Percentiles rank a stretch among this genome's conserved stretches.
These are phyloP conservation scores for Rosa multiflora DNA, from an alignment of 306 rosid species.

Conservation along the genomic window DNA sequence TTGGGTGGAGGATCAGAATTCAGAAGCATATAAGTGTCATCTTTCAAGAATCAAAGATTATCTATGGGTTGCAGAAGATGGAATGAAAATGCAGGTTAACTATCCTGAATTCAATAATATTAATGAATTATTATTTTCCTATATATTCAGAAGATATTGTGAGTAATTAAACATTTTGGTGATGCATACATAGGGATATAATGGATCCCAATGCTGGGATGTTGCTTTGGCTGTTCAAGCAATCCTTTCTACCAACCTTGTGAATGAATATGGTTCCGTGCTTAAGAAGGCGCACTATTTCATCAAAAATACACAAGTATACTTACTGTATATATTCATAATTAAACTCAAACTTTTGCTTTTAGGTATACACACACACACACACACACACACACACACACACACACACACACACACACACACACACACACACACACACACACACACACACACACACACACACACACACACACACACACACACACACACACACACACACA, in stretches of 20 bases:
- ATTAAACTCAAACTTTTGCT: background rate
- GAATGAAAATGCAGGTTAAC: constrained; percentile 83
- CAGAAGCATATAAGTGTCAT: constrained; percentile 62
- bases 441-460: too few species aligned
- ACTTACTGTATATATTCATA: background rate
- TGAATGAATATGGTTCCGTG: constrained; percentile 48
- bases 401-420: background rate
- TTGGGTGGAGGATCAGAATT: constrained; percentile 71
- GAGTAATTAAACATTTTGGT: background rate
- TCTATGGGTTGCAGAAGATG: constrained; percentile 88
- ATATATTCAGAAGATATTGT: background rate
- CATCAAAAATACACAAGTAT: constrained; percentile 56
- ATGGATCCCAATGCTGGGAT: constrained; percentile 81
- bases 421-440: background rate
- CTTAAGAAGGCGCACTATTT: constrained; percentile 60
- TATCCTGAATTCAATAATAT: background rate
- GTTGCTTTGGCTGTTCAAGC: constrained; percentile 68
- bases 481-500: background rate
- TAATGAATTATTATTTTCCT: background rate
- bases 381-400: too few species aligned
- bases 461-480: background rate
- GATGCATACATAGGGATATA: constrained; percentile 45
- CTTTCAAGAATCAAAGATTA: constrained; percentile 76
- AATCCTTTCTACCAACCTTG: constrained; percentile 49
- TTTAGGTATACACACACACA: background rate